Evolutionary conservation across 345 rosid genomes (phyloP), one percentile per base, ranked within the genome.

Genomic region (Eucalyptus marginata): DNA sequence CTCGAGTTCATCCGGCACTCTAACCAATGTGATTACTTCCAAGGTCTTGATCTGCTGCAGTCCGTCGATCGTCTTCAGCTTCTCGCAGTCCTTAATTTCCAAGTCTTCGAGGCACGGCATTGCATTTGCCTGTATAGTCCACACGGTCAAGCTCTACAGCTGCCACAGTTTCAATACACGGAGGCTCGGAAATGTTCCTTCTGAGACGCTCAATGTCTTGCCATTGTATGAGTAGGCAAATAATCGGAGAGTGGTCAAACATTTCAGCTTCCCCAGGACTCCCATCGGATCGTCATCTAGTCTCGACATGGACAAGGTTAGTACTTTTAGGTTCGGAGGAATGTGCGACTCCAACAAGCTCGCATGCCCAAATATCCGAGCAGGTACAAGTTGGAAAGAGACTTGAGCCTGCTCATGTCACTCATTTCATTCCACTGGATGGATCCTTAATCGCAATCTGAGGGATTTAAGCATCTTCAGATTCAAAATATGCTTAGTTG

Each of bases 1-100:
- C 64, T 24, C 7, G 13, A 58, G 13, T 58, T 58, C 13, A 24
- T 24, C 2, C 1, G 2, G 7, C 13, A 10, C 13, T 58, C 5
- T 10, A 24, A 58, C 64, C 29, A 58, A 5, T 58, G 64, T 58
- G 64, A 58, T 58, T 58, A 10, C 6, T 22, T 58, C 64, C 64
- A 58, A 24, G 29, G 64, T 58, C 5, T 2, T 58, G 64, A 24
- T 24, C 29, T 49, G 40, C 43, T 44, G 13, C 91, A 88, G 31
- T 15, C 88, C 93, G 2, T 14, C 11, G 49, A 64, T 50, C 83
- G 86, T 44, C 47, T 33, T 50, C 62, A 91, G 64, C 2, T 88
- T 64, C 81, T 13, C 7, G 87, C 93, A 91, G 46, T 86, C 13
- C 83, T 93, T 90, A 22, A 93, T 93, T 89, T 91, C 94, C 43